phyloP scores from a whole-genome alignment of 352 stramenopile species.

The Globisporangium parvum region DNA sequence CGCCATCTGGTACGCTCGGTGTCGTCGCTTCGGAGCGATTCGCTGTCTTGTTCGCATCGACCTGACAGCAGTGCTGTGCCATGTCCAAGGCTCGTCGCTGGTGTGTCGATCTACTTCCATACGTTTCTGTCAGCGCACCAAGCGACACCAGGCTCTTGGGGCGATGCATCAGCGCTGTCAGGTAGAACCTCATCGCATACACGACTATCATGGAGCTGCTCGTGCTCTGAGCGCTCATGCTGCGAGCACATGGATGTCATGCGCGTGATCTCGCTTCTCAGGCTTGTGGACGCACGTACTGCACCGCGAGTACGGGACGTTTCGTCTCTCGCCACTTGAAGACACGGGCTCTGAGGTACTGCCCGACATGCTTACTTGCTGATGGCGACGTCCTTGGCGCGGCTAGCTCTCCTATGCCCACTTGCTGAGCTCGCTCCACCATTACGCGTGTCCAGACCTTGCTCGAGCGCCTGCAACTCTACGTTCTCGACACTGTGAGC shows the following conservation, averaged over 20 bases:
- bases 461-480: constrained; percentile 19
- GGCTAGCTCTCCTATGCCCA: no score
- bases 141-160: constrained; percentile 78
- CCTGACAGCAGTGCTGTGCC: constrained; percentile 1
- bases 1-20: constrained; percentile 16
- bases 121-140: constrained; percentile 22
- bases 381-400: neutral
- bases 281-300: constrained; percentile 58
- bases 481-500: constrained; percentile 18
- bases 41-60: no score
- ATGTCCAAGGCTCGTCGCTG: constrained; percentile 25
- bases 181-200: constrained; percentile 28
- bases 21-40: neutral
- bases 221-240: neutral
- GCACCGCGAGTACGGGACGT: constrained; percentile 89
- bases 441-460: constrained; percentile 14
- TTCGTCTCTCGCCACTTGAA: constrained; percentile 80
- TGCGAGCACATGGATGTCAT: neutral
- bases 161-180: constrained; percentile 68
- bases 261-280: neutral
- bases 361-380: neutral
- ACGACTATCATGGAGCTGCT: neutral
- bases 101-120: constrained; percentile 27
- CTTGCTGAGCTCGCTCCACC: neutral
- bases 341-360: constrained; percentile 24